Base-by-base conservation (phyloP, 2,329 filamentous ascomycete species). In the Rutstroemia sp. region DNA sequence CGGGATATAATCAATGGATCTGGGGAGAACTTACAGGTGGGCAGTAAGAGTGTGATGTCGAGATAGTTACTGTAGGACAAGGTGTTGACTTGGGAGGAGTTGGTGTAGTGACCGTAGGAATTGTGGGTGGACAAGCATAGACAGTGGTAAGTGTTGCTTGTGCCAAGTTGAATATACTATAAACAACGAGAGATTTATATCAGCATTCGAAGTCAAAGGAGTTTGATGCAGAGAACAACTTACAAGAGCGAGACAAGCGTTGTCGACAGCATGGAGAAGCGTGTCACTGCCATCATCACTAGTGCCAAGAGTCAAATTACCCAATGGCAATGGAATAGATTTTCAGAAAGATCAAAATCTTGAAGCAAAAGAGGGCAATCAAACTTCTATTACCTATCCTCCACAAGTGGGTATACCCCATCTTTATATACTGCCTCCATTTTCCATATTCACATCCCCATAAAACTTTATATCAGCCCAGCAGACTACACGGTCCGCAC, bases 41-140 rank as follows among this genome's bases (percentile, higher is more conserved):
- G 38, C 63, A 66, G 14, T 37, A 49, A 18, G 52, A 18, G 4
- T 27, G 39, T 41, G 52, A 48, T 10, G 61, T 62, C 16, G 58
- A 60, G 16, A 47, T 61, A 7, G 66, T 67, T 7, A 67, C 54
- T 3, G 62, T 66, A 38, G 63, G 64, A 27, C 65, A 68, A 25
- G 61, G 54, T 41, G 53, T 12, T 41, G 25, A 48, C 12, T 19
- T 41, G 10, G 23, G 45, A 23, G 39, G 34, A 16, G n/a, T 34
- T 5, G 30, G 16, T 48, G 16, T 25, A 12, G 46, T 52, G 27
- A 42, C 18, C 8, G 41, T 19, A 5, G 44, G 50, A 37, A 27
- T 41, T 5, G 7, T 41, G 14, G 30, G 45, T 34, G 37, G 41
- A 18, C 10, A 45, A 8, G 30, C 21, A 49, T 47, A 23, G 18